phyloP scores from a whole-genome alignment of 2,329 filamentous ascomycete genomes.

The Karstenula rhodostoma region DNA sequence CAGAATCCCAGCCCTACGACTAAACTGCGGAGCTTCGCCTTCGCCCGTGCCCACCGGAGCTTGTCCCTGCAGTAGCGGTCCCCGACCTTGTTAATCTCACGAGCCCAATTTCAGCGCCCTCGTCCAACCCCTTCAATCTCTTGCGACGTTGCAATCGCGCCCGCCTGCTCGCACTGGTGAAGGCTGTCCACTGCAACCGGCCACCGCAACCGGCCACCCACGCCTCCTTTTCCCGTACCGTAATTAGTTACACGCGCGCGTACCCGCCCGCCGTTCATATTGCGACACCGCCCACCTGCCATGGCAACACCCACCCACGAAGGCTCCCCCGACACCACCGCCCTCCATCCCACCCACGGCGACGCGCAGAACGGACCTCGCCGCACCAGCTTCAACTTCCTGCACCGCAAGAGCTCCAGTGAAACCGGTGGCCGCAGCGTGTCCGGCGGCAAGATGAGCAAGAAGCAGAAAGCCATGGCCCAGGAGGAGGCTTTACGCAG shows the following conservation, averaged over 20 bases:
- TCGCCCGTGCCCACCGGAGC: neutral
- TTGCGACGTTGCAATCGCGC: neutral
- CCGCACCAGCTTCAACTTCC: conserved; percentile 48
- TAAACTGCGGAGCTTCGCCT: neutral
- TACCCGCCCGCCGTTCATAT: conserved; percentile 28
- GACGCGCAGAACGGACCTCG: conserved; percentile 29
- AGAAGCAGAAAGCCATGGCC: conserved; percentile 62
- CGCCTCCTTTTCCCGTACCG: conserved; percentile 9
- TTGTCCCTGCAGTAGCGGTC: conserved; percentile 14
- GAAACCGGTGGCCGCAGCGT: conserved; percentile 38
- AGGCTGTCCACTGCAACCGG: neutral
- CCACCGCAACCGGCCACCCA: neutral
- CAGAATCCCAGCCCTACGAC: conserved; percentile 5
- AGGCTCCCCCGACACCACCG: conserved; percentile 37
- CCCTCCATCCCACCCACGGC: conserved; percentile 28
- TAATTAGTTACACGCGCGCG: conserved; percentile 17
- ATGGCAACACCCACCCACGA: conserved; percentile 38
- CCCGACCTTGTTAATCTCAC: conserved; percentile 7
- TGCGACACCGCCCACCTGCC: conserved; percentile 36
- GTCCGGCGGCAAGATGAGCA: conserved; percentile 58
- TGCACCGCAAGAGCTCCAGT: conserved; percentile 46
- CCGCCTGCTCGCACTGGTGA: conserved; percentile 1
- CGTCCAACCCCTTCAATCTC: conserved; percentile 15
- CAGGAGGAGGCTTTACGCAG: conserved; percentile 63
- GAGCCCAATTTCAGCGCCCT: neutral